A percentile compares a stretch with the other conserved stretches of the same genome.
Evolutionary conservation across 2,329 filamentous ascomycete genomes (phyloP).

Genomic region (Venturia oleaginea): DNA sequence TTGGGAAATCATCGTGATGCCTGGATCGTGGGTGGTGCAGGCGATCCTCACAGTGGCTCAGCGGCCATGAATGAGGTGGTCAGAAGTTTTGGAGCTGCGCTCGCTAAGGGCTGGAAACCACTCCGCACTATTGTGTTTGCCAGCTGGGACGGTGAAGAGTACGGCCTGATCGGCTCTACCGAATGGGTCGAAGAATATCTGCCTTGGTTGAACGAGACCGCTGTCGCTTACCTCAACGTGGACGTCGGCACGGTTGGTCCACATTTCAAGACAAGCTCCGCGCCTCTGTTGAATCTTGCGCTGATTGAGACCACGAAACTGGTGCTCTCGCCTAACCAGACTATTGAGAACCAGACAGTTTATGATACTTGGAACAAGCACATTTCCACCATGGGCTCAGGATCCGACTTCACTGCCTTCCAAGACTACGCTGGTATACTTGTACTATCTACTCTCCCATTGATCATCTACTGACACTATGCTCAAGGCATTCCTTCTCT

Average conservation of each 20-base stretch:
- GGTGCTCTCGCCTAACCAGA: slow-evolving; percentile 57
- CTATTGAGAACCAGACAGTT: slow-evolving; percentile 58
- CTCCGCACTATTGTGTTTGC: slow-evolving; percentile 86
- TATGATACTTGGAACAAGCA: slow-evolving; percentile 50
- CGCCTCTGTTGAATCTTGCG: slow-evolving; percentile 66
- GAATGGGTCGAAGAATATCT: slow-evolving; percentile 91
- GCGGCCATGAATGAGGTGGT: slow-evolving; percentile 64
- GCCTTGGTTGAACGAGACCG: slow-evolving; percentile 64
- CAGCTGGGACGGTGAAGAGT: slow-evolving; percentile 62
- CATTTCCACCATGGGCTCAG: slow-evolving; percentile 47
- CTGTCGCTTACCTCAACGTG: slow-evolving; percentile 78
- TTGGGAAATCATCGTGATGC: slow-evolving; percentile 90
- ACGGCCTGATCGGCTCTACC: slow-evolving; percentile 75
- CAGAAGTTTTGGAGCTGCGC: slow-evolving; percentile 61
- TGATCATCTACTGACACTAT: not conserved
- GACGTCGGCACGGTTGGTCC: slow-evolving; percentile 64
- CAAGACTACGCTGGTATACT: slow-evolving; percentile 39
- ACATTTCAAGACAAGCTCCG: slow-evolving; percentile 55
- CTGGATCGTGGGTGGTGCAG: slow-evolving; percentile 78
- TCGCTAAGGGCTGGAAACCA: slow-evolving; percentile 71
- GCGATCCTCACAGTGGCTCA: slow-evolving; percentile 74
- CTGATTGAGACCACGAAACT: slow-evolving; percentile 52
- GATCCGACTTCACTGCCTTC: slow-evolving; percentile 44
- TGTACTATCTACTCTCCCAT: not conserved
- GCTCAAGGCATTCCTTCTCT: slow-evolving; percentile 31